Evolutionary conservation across 345 rosid genomes (phyloP).

Genomic region (Hypericum androsaemum): DNA sequence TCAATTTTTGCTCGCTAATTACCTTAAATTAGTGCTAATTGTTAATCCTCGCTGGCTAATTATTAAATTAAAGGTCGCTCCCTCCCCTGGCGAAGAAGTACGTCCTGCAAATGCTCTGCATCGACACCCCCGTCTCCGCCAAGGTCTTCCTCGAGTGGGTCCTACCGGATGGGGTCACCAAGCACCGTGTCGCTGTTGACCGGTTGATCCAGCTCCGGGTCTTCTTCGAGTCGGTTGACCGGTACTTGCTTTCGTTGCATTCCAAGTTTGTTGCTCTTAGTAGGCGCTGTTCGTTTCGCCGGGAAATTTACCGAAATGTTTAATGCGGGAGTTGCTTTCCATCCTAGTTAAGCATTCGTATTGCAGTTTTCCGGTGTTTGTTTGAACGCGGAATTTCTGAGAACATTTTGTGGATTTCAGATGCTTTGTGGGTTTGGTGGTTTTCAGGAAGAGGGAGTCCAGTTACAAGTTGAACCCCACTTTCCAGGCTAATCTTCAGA

Average conservation of each 20-base stretch:
- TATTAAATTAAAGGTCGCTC: slow-evolving; percentile 65
- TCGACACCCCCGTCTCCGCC: slow-evolving; percentile 39
- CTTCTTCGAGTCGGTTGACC: slow-evolving; percentile 39
- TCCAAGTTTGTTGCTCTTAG: background rate
- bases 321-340: background rate
- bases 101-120: slow-evolving; percentile 56
- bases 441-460: too few relatives aligned
- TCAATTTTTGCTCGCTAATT: too few relatives aligned
- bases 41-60: too few relatives aligned
- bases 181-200: slow-evolving; percentile 79
- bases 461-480: too few relatives aligned
- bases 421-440: too few relatives aligned
- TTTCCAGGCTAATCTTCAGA: too few relatives aligned
- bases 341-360: too few relatives aligned
- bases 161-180: slow-evolving; percentile 55
- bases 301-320: slow-evolving; percentile 2
- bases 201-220: slow-evolving; percentile 64
- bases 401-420: too few relatives aligned
- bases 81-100: slow-evolving; percentile 91
- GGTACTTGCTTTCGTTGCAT: slow-evolving; percentile 18
- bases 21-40: too few relatives aligned
- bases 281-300: background rate
- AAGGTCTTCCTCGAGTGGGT: slow-evolving; percentile 70
- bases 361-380: too few relatives aligned
- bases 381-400: too few relatives aligned